Conservation (phyloP, 495 filamentous ascomycete genomes). For the Rhypophila decipiens region DNA sequence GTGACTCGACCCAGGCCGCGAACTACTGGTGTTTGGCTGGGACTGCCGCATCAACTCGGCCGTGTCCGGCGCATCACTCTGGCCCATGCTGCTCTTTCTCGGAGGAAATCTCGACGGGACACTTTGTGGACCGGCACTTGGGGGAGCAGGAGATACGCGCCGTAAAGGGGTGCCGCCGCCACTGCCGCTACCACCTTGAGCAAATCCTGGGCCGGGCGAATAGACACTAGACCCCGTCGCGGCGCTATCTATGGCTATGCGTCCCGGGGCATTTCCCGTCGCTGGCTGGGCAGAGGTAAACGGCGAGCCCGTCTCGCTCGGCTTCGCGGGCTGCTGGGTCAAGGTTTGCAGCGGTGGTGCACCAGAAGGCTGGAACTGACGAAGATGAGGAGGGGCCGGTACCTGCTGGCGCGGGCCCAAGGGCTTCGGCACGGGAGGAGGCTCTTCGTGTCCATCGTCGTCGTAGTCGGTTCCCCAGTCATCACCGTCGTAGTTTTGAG, state of each 20-base stretch:
- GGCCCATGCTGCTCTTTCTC: constrained; percentile 55
- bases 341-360: constrained; percentile 15
- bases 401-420: constrained; percentile 17
- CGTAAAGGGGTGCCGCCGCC: constrained; percentile 6
- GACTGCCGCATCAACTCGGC: constrained; percentile 12
- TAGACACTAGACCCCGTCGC: constrained; percentile 11
- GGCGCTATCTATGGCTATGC: constrained; percentile 9
- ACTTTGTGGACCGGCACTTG: constrained; percentile 18
- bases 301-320: not conserved
- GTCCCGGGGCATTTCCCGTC: constrained; percentile 1
- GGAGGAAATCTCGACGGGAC: constrained; percentile 42
- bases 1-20: constrained; percentile 17
- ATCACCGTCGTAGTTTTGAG: constrained; percentile 82
- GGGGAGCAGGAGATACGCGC: constrained; percentile 13
- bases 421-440: constrained; percentile 28
- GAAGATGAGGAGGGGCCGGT: constrained; percentile 4
- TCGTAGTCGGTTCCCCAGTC: constrained; percentile 89
- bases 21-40: constrained; percentile 10
- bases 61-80: constrained; percentile 28
- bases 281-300: constrained; percentile 2
- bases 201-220: constrained; percentile 1
- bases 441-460: constrained; percentile 52
- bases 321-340: constrained; percentile 9
- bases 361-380: constrained; percentile 8
- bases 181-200: not conserved